phyloP scores from a whole-genome alignment of 2,329 filamentous ascomycete species.

The Penicillium frequentans region DNA sequence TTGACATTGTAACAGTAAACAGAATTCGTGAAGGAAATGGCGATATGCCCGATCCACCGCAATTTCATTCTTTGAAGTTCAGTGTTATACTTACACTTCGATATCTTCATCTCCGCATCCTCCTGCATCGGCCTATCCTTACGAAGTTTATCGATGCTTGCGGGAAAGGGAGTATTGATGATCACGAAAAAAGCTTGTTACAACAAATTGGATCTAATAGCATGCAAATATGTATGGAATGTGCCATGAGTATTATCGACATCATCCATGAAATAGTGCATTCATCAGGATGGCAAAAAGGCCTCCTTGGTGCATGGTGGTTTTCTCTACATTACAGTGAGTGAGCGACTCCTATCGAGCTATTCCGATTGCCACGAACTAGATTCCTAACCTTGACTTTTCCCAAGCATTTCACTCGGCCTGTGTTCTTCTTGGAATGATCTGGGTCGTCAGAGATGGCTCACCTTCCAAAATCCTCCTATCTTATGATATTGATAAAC shows the following conservation, averaged over 20 bases:
- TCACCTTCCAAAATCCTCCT: neutral
- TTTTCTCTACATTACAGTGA: constrained; percentile 37
- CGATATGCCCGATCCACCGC: neutral
- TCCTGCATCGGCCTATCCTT: constrained; percentile 44
- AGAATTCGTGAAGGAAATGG: neutral
- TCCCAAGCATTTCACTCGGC: neutral
- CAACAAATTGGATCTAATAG: neutral
- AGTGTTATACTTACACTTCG: constrained; percentile 46
- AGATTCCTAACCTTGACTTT: neutral
- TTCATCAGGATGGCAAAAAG: constrained; percentile 18
- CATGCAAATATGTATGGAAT: neutral
- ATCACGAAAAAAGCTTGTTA: neutral
- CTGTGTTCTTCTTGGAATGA: neutral
- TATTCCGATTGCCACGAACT: neutral
- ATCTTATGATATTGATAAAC: neutral
- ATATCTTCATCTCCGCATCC: constrained; percentile 43
- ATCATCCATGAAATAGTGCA: constrained; percentile 10
- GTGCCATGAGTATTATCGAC: neutral
- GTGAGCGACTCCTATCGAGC: neutral
- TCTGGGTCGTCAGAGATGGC: neutral
- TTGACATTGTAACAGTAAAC: neutral
- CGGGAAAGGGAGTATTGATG: neutral
- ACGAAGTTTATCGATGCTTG: constrained; percentile 36
- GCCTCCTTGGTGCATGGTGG: constrained; percentile 33
- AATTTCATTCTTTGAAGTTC: constrained; percentile 29